A percentile compares a stretch with the other conserved stretches of the same genome.
Evolutionary conservation across 2,329 filamentous ascomycete genomes (phyloP).

Genomic region (Aspergillus awamori): DNA sequence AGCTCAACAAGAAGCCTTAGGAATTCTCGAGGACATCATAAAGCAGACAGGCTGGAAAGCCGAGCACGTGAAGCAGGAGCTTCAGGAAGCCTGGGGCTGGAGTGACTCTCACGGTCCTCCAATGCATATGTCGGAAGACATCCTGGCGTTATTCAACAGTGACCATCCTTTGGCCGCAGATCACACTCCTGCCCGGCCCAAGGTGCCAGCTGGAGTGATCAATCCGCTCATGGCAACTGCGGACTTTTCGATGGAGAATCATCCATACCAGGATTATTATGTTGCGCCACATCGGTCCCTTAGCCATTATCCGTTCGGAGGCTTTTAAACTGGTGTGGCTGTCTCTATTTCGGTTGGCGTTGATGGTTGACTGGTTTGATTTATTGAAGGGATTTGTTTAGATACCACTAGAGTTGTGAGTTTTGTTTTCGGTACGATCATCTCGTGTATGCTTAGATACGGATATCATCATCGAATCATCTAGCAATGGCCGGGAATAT

Average conservation of each 20-base stretch:
- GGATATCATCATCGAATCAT: too few species aligned
- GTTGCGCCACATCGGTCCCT: conserved; percentile 61
- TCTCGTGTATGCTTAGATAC: too few species aligned
- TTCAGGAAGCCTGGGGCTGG: conserved; percentile 81
- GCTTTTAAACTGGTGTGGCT: conserved; percentile 16
- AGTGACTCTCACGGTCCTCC: conserved; percentile 42
- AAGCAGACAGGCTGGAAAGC: conserved; percentile 79
- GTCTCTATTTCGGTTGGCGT: not conserved
- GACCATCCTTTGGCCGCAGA: conserved; percentile 17
- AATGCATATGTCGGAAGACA: conserved; percentile 12
- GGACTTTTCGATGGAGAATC: conserved; percentile 75
- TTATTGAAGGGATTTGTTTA: not conserved
- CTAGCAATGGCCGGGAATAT: too few species aligned
- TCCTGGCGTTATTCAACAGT: conserved; percentile 19
- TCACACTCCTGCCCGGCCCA: conserved; percentile 33
- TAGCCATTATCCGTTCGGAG: conserved; percentile 29
- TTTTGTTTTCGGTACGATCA: not conserved
- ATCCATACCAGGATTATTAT: conserved; percentile 81
- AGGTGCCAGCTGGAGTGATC: conserved; percentile 53
- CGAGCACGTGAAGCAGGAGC: conserved; percentile 68
- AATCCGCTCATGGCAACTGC: conserved; percentile 73
- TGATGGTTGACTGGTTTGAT: not conserved
- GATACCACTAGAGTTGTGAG: conserved; percentile 4
- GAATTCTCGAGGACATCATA: conserved; percentile 74
- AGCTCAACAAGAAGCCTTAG: conserved; percentile 80